phyloP scores from a whole-genome alignment of 2,329 filamentous ascomycete species.

The Coleophoma crateriformis region DNA sequence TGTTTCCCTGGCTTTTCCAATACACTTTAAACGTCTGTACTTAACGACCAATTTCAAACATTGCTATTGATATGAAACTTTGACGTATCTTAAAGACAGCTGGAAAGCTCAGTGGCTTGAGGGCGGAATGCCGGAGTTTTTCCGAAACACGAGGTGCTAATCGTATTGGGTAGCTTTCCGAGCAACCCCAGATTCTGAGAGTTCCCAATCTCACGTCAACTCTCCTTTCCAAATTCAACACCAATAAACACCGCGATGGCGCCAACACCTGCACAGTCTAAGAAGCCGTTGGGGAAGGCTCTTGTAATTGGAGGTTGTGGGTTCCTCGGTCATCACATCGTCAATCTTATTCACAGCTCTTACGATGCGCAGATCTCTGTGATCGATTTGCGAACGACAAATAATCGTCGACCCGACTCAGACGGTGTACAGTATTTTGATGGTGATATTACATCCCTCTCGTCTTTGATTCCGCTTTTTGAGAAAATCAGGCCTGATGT shows the following conservation, averaged over 20 bases:
- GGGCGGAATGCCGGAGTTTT: too few relatives aligned
- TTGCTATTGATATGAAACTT: too few relatives aligned
- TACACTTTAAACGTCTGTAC: too few relatives aligned
- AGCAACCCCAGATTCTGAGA: too few relatives aligned
- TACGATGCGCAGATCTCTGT: conserved; percentile 56
- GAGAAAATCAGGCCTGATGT: conserved; percentile 66
- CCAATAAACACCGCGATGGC: conserved; percentile 5
- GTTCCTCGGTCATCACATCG: conserved; percentile 78
- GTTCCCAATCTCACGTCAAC: too few relatives aligned
- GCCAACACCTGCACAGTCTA: conserved; percentile 7
- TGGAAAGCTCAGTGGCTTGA: too few relatives aligned
- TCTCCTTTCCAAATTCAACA: too few relatives aligned
- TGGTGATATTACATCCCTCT: conserved; percentile 69
- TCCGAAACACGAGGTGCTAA: too few relatives aligned
- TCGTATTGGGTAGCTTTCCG: too few relatives aligned
- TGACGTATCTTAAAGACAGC: too few relatives aligned
- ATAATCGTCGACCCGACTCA: conserved; percentile 48
- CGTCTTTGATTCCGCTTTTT: conserved; percentile 58
- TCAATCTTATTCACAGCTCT: conserved; percentile 64
- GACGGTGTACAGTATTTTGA: conserved; percentile 63
- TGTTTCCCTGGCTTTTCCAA: too few relatives aligned
- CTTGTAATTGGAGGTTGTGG: conserved; percentile 80
- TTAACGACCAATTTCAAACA: too few relatives aligned
- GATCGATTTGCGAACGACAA: conserved; percentile 64
- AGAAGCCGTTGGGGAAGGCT: conserved; percentile 54